Percentiles rank a stretch among this genome's conserved stretches.
Evolutionary conservation across 176 grass and related monocot genomes (phyloP).

Genomic region (Themeda triandra): DNA sequence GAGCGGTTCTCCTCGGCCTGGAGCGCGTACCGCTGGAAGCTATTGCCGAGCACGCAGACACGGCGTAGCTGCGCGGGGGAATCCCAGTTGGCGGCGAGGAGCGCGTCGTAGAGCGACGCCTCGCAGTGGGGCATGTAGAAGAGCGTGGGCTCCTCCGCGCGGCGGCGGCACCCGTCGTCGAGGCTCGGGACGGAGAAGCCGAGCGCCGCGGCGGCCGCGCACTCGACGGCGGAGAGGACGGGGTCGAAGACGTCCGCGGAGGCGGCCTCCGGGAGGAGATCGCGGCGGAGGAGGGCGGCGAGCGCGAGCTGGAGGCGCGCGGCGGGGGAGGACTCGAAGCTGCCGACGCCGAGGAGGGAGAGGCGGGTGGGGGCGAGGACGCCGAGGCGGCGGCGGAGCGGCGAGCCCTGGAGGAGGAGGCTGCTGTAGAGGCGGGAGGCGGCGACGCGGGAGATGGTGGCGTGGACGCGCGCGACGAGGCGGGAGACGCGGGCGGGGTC

Average conservation of each 20-base stretch:
- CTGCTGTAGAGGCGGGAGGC: constrained; percentile 36
- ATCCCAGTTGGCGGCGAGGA: constrained; percentile 70
- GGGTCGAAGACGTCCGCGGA: constrained; percentile 11
- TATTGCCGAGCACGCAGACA: constrained; percentile 69
- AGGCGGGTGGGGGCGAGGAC: constrained; percentile 1
- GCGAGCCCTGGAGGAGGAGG: constrained; percentile 28
- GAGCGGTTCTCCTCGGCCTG: constrained; percentile 35
- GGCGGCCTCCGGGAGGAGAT: background rate
- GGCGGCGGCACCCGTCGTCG: constrained; percentile 57
- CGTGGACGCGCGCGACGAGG: constrained; percentile 22
- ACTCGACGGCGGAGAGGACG: constrained; percentile 71
- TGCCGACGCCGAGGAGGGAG: constrained; percentile 60
- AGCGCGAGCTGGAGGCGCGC: background rate
- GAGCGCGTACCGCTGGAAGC: constrained; percentile 51
- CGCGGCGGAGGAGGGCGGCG: background rate
- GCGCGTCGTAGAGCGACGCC: constrained; percentile 62
- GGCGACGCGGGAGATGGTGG: constrained; percentile 41
- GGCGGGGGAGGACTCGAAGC: constrained; percentile 55
- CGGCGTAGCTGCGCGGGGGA: constrained; percentile 37
- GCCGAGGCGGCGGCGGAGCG: constrained; percentile 26
- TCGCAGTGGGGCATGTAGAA: constrained; percentile 97
- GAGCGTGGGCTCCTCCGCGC: constrained; percentile 51
- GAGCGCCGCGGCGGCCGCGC: constrained; percentile 48
- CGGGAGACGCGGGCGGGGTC: background rate
- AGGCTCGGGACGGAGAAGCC: constrained; percentile 46